Conservation (phyloP, 176 grass and related monocot genomes). For the Secale cereale region DNA sequence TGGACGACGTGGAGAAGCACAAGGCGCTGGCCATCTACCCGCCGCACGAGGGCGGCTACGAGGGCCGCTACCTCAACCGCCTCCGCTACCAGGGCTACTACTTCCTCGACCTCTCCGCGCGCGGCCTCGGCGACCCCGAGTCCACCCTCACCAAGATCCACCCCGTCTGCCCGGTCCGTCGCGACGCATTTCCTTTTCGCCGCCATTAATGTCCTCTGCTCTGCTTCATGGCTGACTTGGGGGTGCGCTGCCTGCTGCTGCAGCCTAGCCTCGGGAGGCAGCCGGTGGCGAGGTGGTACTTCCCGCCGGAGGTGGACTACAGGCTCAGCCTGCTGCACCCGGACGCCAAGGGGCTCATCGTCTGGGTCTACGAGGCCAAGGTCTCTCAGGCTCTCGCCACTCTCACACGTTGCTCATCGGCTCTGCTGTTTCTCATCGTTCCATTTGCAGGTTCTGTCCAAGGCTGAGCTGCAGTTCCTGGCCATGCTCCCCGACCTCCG, state of each 20-base stretch:
- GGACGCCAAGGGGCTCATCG: constrained; percentile 81
- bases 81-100: constrained; percentile 84
- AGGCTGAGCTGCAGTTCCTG: constrained; percentile 90
- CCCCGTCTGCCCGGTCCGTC: constrained; percentile 83
- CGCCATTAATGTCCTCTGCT: not conserved
- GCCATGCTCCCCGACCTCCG: constrained; percentile 77
- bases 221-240: not conserved
- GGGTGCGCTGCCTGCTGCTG: not conserved
- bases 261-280: constrained; percentile 88
- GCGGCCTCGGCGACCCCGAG: constrained; percentile 81
- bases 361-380: constrained; percentile 89
- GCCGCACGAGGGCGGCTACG: constrained; percentile 95
- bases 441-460: constrained; percentile 65
- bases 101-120: constrained; percentile 86
- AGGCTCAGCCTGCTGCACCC: constrained; percentile 81
- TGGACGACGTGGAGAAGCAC: constrained; percentile 84
- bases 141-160: constrained; percentile 88
- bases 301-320: constrained; percentile 95
- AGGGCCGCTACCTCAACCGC: constrained; percentile 81
- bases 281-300: constrained; percentile 90
- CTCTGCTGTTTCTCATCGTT: not conserved
- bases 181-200: not conserved
- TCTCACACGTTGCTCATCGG: not conserved
- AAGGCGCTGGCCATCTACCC: constrained; percentile 86
- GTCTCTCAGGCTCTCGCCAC: not conserved